Base-by-base conservation (phyloP, 2,329 filamentous ascomycete genomes). In the Botrytis pseudocinerea region DNA sequence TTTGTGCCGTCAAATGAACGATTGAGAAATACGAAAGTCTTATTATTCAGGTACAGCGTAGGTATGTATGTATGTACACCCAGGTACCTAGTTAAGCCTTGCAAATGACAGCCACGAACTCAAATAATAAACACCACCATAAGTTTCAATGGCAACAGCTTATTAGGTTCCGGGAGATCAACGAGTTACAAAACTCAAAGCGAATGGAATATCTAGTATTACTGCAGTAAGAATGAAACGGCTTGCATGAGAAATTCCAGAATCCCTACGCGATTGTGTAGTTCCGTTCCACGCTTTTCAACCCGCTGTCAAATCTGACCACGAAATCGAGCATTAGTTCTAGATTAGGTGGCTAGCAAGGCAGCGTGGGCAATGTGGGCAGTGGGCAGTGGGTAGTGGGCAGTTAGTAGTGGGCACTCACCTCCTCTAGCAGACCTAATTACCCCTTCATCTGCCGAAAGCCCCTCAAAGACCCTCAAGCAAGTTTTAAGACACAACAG, bases 161-260 rank as follows among this genome's bases (percentile, higher is more conserved):
- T 35, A 70, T 48, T 44, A 70, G 59, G 35, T 38, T 70, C 32
- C 69, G 69, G 69, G 69, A 70, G 69, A 70, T 70, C 69, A 28
- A n/a, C 69, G 25, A 62, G 28, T 61, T 10, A 20, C 35, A 12
- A 54, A n/a, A 68, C 28, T 22, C 42, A 46, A 46, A 38, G 38
- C 16, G 14, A 38, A 54, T 54, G 35, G 42, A 64, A 46, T 25
- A 46, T 51, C 48, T 51, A n/a, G 22, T n/a, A 14, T 25, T 32
- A 32, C 32, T 46, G 6, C 20, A 7, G 51, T 54, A 44, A 22
- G 68, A 48, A 62, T 35, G 38, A 62, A 44, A 25, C 48, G 18
- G 40, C 48, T 38, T 32, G 42, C 32, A 51, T 18, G 12, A 20
- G 51, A n/a, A 35, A 25, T 61, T 69, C 42, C 25, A 51, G 48